These are phyloP conservation scores for Cryptococcus sp. DNA, from an alignment of 1,284 basidiomycete genomes.

Conservation along the genomic window DNA sequence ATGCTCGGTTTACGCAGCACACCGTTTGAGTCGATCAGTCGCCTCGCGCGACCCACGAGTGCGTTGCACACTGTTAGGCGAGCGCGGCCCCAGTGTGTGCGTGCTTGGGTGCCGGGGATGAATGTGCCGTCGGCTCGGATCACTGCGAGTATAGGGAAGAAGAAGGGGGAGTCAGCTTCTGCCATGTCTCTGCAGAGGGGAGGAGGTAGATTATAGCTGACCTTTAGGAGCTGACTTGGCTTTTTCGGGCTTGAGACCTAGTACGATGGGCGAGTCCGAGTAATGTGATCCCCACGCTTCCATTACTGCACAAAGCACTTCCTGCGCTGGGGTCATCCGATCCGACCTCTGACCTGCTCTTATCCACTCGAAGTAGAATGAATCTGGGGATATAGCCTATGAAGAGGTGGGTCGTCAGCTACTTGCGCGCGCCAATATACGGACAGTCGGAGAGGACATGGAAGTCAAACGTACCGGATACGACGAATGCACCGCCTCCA, in stretches of 20 bases:
- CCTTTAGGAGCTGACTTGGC: conserved; percentile 24
- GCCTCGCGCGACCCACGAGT: conserved; percentile 27
- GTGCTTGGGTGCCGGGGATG: conserved; percentile 22
- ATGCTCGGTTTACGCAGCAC: conserved; percentile 28
- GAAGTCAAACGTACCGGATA: conserved; percentile 37
- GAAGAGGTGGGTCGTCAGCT: background rate
- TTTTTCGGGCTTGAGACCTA: conserved; percentile 22
- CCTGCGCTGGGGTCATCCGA: conserved; percentile 32
- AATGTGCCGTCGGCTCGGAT: conserved; percentile 4
- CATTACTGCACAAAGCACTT: conserved; percentile 37
- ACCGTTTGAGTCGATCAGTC: conserved; percentile 31
- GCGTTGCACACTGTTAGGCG: conserved; percentile 29
- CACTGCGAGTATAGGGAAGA: background rate
- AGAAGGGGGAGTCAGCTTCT: conserved; percentile 23
- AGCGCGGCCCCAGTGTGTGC: conserved; percentile 33
- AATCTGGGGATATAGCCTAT: conserved; percentile 34
- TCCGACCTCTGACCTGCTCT: conserved; percentile 35
- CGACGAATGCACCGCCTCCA: conserved; percentile 34
- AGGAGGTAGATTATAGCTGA: no score
- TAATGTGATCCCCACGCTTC: conserved; percentile 44
- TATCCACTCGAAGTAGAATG: conserved; percentile 38
- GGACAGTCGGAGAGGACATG: no score
- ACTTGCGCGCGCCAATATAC: background rate
- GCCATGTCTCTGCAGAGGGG: no score
- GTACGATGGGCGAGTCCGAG: conserved; percentile 39